These are phyloP conservation scores for Trametes coccinea DNA, from an alignment of 768 basidiomycete species.

Conservation along the genomic window DNA sequence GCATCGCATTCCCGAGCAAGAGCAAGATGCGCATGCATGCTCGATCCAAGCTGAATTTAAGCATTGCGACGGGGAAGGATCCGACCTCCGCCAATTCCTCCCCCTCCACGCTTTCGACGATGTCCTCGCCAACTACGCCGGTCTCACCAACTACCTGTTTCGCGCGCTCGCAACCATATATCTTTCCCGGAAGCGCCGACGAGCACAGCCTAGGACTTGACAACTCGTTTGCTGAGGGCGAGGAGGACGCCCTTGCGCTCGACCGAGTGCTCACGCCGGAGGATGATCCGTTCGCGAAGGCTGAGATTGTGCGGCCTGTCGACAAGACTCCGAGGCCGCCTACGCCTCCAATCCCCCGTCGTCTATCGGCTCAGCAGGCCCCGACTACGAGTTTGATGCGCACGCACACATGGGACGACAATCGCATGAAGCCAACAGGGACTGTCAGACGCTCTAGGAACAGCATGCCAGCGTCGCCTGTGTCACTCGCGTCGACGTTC, in stretches of 20 bases:
- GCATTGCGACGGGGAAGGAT: slow-evolving; percentile 12
- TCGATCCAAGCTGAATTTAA: slow-evolving; percentile 29
- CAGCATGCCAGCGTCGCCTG: slow-evolving; percentile 17
- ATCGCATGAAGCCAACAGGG: background rate
- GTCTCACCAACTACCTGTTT: slow-evolving; percentile 13
- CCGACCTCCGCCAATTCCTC: slow-evolving; percentile 19
- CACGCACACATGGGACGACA: slow-evolving; percentile 11
- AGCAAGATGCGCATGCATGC: slow-evolving; percentile 16
- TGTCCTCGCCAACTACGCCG: slow-evolving; percentile 11
- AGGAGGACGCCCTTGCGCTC: slow-evolving; percentile 20
- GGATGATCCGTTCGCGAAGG: slow-evolving; percentile 31
- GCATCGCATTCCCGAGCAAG: slow-evolving; percentile 21
- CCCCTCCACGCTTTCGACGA: slow-evolving; percentile 12
- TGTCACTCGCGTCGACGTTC: slow-evolving; percentile 19
- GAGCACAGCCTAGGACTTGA: background rate
- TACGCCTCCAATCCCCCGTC: slow-evolving; percentile 11
- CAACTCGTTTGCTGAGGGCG: slow-evolving; percentile 1
- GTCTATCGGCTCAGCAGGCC: slow-evolving; percentile 5
- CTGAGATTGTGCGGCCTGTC: slow-evolving; percentile 20
- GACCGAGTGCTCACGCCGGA: slow-evolving; percentile 33
- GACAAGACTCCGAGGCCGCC: slow-evolving; percentile 16
- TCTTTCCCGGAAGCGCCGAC: slow-evolving; percentile 4
- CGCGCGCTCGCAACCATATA: slow-evolving; percentile 9
- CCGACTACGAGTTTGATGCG: background rate
- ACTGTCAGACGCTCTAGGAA: slow-evolving; percentile 12